Evolutionary conservation across 176 grass and related monocot genomes (phyloP).

Genomic region (Guadua angustifolia): DNA sequence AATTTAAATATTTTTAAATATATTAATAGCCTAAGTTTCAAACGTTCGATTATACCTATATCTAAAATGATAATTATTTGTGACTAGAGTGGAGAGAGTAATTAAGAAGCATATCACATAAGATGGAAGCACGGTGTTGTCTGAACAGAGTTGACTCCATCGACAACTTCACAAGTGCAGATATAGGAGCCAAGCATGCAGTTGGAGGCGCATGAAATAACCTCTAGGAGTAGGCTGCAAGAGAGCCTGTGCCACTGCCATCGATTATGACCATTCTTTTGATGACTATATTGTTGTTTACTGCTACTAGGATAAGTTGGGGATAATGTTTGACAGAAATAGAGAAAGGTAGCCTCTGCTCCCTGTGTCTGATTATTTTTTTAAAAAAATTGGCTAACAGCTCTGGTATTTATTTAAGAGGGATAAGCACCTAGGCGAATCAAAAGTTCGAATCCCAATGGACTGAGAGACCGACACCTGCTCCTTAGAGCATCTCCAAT

Average conservation of each 20-base stretch:
- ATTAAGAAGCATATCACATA: neutral
- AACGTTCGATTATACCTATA: too few species aligned
- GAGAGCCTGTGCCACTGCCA: neutral
- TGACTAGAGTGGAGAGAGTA: too few species aligned
- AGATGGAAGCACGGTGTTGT: neutral
- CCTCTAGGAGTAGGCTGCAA: too few species aligned
- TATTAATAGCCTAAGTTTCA: too few species aligned
- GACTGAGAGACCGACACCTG: too few species aligned
- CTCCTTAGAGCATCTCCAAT: too few species aligned
- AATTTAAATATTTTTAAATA: too few species aligned
- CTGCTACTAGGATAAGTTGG: neutral
- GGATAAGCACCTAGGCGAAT: too few species aligned
- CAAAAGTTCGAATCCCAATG: too few species aligned
- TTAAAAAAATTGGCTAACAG: too few species aligned
- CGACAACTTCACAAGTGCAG: neutral
- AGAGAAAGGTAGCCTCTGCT: neutral
- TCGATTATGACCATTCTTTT: conserved; percentile 16
- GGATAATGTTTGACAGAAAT: neutral
- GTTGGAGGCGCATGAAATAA: neutral
- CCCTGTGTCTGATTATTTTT: neutral
- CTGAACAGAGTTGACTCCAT: conserved; percentile 3
- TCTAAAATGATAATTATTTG: too few species aligned
- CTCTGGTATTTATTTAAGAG: too few species aligned
- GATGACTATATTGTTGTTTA: conserved; percentile 1
- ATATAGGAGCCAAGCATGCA: neutral